Conservation (phyloP, 2,329 filamentous ascomycete species). For the Aspergillus jensenii region DNA sequence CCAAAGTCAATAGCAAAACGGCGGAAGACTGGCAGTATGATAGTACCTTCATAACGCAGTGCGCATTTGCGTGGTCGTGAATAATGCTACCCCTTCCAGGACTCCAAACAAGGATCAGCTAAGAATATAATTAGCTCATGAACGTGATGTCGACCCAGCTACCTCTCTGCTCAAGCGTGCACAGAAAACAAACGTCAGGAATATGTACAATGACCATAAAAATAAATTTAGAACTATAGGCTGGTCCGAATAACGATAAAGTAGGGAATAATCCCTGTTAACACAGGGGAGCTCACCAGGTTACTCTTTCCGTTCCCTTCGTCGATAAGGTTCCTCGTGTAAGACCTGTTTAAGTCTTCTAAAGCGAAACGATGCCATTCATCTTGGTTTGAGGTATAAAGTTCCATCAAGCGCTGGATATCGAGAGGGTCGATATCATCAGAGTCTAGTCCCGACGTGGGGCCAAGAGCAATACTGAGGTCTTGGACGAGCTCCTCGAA, state of each 20-base stretch:
- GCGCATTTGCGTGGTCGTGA: constrained; percentile 84
- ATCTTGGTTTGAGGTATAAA: constrained; percentile 66
- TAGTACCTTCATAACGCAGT: constrained; percentile 78
- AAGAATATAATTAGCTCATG: constrained; percentile 18
- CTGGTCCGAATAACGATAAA: background rate
- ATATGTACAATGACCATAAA: background rate
- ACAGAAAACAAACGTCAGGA: background rate
- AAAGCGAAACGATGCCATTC: constrained; percentile 78
- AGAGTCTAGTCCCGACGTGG: constrained; percentile 77
- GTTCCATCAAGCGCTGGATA: constrained; percentile 70
- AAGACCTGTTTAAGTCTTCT: constrained; percentile 66
- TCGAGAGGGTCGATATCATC: constrained; percentile 75
- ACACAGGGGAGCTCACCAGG: constrained; percentile 52
- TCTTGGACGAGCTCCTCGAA: constrained; percentile 72
- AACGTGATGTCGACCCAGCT: background rate
- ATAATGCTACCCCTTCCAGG: constrained; percentile 81
- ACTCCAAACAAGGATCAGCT: constrained; percentile 88
- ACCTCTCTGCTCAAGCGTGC: background rate
- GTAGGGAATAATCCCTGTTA: background rate
- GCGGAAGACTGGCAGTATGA: constrained; percentile 16
- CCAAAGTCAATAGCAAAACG: background rate
- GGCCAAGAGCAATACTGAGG: constrained; percentile 74
- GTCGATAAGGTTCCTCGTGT: constrained; percentile 87
- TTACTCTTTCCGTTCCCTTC: constrained; percentile 83
- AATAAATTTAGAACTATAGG: background rate